phyloP scores from a whole-genome alignment of 2,329 filamentous ascomycete species.

The Colletotrichum sp. region DNA sequence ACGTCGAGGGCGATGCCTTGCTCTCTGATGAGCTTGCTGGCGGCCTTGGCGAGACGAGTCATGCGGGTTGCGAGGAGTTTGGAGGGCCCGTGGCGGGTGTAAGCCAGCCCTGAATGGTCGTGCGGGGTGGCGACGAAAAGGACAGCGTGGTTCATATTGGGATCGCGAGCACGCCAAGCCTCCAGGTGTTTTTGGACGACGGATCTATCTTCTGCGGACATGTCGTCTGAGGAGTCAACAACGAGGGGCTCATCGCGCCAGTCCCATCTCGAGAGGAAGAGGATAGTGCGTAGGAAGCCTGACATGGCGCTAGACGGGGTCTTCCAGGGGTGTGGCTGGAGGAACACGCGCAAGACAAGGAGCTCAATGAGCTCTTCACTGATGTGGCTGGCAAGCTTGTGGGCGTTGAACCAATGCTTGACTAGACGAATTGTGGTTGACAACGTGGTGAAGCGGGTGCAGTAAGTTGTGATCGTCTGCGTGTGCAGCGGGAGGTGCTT shows the following conservation, averaged over 20 bases:
- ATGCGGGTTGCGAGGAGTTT: slow-evolving; percentile 86
- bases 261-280: slow-evolving; percentile 86
- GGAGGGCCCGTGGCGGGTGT: slow-evolving; percentile 74
- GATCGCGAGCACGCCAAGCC: slow-evolving; percentile 87
- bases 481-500: slow-evolving; percentile 78
- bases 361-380: slow-evolving; percentile 85
- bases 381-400: slow-evolving; percentile 80
- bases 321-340: slow-evolving; percentile 81
- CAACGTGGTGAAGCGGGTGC: slow-evolving; percentile 79
- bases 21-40: slow-evolving; percentile 64
- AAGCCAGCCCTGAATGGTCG: slow-evolving; percentile 79
- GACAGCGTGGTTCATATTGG: slow-evolving; percentile 81
- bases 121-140: slow-evolving; percentile 83
- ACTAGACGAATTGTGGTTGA: slow-evolving; percentile 83
- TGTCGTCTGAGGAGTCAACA: slow-evolving; percentile 73
- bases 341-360: slow-evolving; percentile 77
- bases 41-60: slow-evolving; percentile 80
- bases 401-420: slow-evolving; percentile 88
- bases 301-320: slow-evolving; percentile 77
- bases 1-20: slow-evolving; percentile 59
- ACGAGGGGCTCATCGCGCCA: slow-evolving; percentile 86
- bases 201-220: slow-evolving; percentile 65
- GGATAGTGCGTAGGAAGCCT: slow-evolving; percentile 81
- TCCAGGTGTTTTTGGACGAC: slow-evolving; percentile 75
- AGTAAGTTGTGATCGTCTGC: slow-evolving; percentile 80